Conservation (phyloP, 768 basidiomycete genomes). For the Mycena sanguinolenta region DNA sequence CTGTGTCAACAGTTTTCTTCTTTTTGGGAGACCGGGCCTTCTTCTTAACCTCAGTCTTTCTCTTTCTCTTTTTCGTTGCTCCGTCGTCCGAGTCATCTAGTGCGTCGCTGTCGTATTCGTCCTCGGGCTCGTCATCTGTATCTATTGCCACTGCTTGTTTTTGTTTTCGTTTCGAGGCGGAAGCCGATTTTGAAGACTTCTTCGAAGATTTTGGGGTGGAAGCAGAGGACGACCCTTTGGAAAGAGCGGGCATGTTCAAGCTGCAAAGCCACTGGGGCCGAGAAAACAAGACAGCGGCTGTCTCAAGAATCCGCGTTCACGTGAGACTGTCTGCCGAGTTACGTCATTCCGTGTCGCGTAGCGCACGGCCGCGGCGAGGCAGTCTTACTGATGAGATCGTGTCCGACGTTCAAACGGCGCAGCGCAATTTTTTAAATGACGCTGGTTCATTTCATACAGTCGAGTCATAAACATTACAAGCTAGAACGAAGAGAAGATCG, state of each 20-base stretch:
- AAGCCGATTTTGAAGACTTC: constrained; percentile 1
- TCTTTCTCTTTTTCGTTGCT: constrained; percentile 40
- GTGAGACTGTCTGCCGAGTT: not conserved
- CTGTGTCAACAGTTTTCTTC: constrained; percentile 51
- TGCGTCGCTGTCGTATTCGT: constrained; percentile 58
- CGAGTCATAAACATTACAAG: not conserved
- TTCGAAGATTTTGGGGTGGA: constrained; percentile 11
- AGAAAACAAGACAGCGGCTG: too few species aligned
- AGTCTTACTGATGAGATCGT: too few species aligned
- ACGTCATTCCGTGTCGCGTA: too few species aligned
- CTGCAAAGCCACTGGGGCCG: not conserved
- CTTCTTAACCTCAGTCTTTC: constrained; percentile 44
- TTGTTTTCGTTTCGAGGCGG: constrained; percentile 13
- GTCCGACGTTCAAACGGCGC: too few species aligned
- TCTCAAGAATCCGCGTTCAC: too few species aligned
- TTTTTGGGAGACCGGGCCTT: constrained; percentile 42
- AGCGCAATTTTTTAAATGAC: too few species aligned
- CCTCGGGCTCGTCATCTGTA: constrained; percentile 26
- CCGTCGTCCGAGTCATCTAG: constrained; percentile 54
- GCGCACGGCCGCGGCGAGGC: too few species aligned
- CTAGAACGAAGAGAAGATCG: not conserved
- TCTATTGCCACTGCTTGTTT: constrained; percentile 1
- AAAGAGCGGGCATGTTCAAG: constrained; percentile 8
- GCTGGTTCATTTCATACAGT: not conserved
- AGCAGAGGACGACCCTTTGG: constrained; percentile 19